phyloP scores from a whole-genome alignment of 129 eudicot species.

The Calendula officinalis region DNA sequence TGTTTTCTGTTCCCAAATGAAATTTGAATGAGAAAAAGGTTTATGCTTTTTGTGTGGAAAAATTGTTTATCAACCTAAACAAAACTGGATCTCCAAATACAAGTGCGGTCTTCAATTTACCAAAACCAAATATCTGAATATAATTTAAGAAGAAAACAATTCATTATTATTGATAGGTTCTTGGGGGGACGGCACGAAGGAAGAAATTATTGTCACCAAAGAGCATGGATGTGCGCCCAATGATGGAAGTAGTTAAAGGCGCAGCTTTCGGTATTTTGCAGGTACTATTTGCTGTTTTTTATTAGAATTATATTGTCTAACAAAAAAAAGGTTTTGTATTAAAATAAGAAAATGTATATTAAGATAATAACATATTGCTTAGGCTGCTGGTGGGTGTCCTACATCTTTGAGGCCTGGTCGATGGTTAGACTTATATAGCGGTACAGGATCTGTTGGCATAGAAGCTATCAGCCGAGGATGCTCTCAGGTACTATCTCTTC shows the following conservation, averaged over 20 bases:
- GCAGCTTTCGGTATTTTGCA: constrained; percentile 86
- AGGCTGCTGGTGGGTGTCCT: constrained; percentile 92
- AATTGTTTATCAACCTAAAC: neutral
- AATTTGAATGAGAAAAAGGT: neutral
- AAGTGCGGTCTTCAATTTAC: no score
- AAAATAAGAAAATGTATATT: constrained; percentile 10
- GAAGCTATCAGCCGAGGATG: constrained; percentile 93
- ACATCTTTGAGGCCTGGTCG: constrained; percentile 92
- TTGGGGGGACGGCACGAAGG: constrained; percentile 76
- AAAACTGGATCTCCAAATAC: neutral
- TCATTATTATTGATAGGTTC: constrained; percentile 43
- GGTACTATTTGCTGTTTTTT: constrained; percentile 39
- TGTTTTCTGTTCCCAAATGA: neutral
- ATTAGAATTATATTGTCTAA: neutral
- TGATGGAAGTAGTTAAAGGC: constrained; percentile 96
- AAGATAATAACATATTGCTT: constrained; percentile 21
- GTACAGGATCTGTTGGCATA: constrained; percentile 94
- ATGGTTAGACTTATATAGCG: constrained; percentile 85
- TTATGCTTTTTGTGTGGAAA: constrained; percentile 11
- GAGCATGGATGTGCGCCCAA: constrained; percentile 87
- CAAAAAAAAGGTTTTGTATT: neutral
- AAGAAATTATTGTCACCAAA: constrained; percentile 84
- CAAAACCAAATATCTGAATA: no score
- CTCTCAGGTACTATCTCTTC: constrained; percentile 52
- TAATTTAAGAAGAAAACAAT: no score